These are phyloP conservation scores for Skeletonema menzelii DNA, from an alignment of 108 stramenopile species.

Conservation along the genomic window DNA sequence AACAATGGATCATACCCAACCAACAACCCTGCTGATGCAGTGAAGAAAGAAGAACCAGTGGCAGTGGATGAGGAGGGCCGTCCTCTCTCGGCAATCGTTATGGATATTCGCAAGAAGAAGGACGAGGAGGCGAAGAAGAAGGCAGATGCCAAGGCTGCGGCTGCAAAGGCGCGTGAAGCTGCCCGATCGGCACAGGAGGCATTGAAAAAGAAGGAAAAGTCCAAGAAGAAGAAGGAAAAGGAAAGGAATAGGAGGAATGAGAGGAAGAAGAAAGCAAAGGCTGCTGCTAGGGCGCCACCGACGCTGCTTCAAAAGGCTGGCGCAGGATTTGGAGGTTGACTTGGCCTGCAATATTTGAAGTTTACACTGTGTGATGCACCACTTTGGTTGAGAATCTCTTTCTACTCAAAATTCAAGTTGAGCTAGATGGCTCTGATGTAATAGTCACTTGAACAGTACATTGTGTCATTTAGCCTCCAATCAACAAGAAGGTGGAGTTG, in stretches of 20 bases:
- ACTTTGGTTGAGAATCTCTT: not conserved
- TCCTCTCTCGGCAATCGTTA: slow-evolving; percentile 38
- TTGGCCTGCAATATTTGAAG: not conserved
- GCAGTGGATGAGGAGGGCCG: slow-evolving; percentile 45
- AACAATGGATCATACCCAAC: slow-evolving; percentile 11
- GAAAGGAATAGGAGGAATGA: slow-evolving; percentile 7
- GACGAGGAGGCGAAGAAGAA: slow-evolving; percentile 27
- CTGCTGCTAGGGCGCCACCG: slow-evolving; percentile 4
- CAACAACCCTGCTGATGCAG: not conserved
- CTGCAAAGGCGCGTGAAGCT: slow-evolving; percentile 30
- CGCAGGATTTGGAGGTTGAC: slow-evolving; percentile 7
- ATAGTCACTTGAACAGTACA: not conserved
- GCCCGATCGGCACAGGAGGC: slow-evolving; percentile 24
- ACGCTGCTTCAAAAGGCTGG: slow-evolving; percentile 37
- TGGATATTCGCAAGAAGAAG: slow-evolving; percentile 32
- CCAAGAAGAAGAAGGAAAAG: slow-evolving; percentile 21
- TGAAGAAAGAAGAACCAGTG: slow-evolving; percentile 4
- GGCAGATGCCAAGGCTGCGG: slow-evolving; percentile 32
- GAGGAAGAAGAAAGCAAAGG: slow-evolving; percentile 10
- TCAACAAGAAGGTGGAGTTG: not conserved
- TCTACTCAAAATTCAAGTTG: not conserved
- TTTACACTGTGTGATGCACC: not conserved
- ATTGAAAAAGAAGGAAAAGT: slow-evolving; percentile 7
- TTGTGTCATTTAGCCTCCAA: not conserved
- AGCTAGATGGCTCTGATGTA: not conserved